A percentile compares a stretch with the other conserved stretches of the same genome.
These are phyloP conservation scores for Scenedesmus sp. DNA, from an alignment of 163 green algal species.

Conservation along the genomic window DNA sequence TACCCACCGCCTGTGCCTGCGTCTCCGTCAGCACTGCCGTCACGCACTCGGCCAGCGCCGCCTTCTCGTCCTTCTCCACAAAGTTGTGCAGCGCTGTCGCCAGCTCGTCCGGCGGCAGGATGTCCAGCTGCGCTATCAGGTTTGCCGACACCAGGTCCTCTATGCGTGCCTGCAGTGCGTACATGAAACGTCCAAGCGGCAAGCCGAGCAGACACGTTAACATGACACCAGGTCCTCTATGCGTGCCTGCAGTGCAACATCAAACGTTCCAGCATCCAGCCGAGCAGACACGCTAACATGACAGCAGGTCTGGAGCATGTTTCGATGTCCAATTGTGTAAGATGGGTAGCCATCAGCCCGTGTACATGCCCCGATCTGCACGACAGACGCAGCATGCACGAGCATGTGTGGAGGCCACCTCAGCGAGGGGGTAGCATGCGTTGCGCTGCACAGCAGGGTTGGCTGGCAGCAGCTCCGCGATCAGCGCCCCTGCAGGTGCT, in stretches of 20 bases:
- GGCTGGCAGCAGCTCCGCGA: slow-evolving; percentile 69
- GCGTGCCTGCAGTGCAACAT: slow-evolving; percentile 32
- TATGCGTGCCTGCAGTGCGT: slow-evolving; percentile 37
- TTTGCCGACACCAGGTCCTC: slow-evolving; percentile 77
- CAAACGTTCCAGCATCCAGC: slow-evolving; percentile 57
- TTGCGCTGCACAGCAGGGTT: neutral
- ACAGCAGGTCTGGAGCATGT: no score
- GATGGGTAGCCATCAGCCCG: no score
- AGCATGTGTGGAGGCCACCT: no score
- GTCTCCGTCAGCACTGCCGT: slow-evolving; percentile 28
- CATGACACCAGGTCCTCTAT: slow-evolving; percentile 75
- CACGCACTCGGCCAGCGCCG: slow-evolving; percentile 39
- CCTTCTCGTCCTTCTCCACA: slow-evolving; percentile 93
- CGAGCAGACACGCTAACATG: slow-evolving; percentile 11
- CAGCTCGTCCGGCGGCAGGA: slow-evolving; percentile 77
- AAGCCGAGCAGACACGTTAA: slow-evolving; percentile 60
- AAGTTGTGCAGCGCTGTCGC: slow-evolving; percentile 90
- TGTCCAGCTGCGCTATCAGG: slow-evolving; percentile 61
- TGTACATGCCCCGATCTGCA: no score
- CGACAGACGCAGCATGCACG: no score
- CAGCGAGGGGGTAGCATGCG: no score
- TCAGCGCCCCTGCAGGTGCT: no score
- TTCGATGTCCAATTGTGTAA: no score
- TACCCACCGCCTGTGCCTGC: slow-evolving; percentile 37
- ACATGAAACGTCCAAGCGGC: slow-evolving; percentile 46